Percentiles rank a stretch among this genome's conserved stretches.
These are phyloP conservation scores for Nitzschia putrida DNA, from an alignment of 108 stramenopile species.

Conservation along the genomic window DNA sequence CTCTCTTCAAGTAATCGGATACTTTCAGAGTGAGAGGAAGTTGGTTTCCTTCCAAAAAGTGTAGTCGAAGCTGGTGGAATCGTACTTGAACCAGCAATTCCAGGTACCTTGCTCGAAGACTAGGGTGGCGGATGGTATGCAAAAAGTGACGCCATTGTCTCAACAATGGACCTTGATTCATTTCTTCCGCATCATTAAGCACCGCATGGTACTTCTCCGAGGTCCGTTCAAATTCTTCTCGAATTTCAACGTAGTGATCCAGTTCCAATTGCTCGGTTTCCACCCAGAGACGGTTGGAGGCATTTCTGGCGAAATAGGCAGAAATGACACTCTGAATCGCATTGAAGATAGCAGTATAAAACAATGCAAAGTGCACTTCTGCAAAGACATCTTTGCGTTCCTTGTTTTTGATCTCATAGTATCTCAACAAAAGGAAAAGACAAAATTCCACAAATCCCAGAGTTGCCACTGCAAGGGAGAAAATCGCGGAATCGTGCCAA, in stretches of 20 bases:
- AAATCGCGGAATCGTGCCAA: neutral
- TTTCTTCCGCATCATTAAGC: conserved; percentile 2
- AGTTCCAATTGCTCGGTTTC: conserved; percentile 81
- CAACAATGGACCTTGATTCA: neutral
- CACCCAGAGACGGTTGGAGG: conserved; percentile 69
- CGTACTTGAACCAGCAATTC: conserved; percentile 71
- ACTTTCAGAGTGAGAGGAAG: conserved; percentile 75
- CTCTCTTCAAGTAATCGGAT: conserved; percentile 74
- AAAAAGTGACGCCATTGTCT: conserved; percentile 1
- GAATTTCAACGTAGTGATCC: conserved; percentile 86
- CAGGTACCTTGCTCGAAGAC: conserved; percentile 41
- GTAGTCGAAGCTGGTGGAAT: conserved; percentile 82
- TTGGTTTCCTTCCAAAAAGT: conserved; percentile 77
- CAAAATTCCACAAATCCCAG: conserved; percentile 76
- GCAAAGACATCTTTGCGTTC: conserved; percentile 72
- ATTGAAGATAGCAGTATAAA: conserved; percentile 86
- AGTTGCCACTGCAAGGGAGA: conserved; percentile 47
- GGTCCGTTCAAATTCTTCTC: conserved; percentile 82
- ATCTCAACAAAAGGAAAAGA: conserved; percentile 66
- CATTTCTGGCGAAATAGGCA: conserved; percentile 50
- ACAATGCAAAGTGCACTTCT: conserved; percentile 87
- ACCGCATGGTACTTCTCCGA: conserved; percentile 2
- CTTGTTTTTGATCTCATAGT: conserved; percentile 50
- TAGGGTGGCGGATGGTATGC: conserved; percentile 23
- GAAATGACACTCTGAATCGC: conserved; percentile 70